A percentile compares a stretch with the other conserved stretches of the same genome.
Conservation (phyloP, 441 rosid genomes). For the Aquilaria agallochum region DNA sequence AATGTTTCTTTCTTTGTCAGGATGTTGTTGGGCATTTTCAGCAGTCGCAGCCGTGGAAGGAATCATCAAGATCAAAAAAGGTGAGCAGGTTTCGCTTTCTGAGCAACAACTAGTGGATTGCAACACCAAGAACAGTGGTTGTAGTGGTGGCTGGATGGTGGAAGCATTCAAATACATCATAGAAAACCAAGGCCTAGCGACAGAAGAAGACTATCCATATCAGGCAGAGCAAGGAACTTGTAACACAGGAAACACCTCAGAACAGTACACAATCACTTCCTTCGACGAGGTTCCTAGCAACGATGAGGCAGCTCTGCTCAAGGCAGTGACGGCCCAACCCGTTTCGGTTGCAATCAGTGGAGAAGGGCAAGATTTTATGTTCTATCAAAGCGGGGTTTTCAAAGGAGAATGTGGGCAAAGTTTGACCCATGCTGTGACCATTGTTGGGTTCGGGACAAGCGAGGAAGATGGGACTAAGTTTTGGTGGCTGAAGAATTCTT, state of each 20-base stretch:
- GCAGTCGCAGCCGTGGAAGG: constrained; percentile 36
- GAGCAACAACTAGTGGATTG: constrained; percentile 44
- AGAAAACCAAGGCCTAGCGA: constrained; percentile 4
- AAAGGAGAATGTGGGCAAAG: constrained; percentile 17
- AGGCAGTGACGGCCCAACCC: constrained; percentile 28
- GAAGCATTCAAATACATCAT: constrained; percentile 18
- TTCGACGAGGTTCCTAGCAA: constrained; percentile 24
- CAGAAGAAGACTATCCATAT: neutral
- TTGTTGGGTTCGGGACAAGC: constrained; percentile 34
- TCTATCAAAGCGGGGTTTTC: constrained; percentile 25
- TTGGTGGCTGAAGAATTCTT: constrained; percentile 41
- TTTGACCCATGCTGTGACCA: constrained; percentile 22
- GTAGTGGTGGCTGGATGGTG: constrained; percentile 19
- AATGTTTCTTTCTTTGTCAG: constrained; percentile 9
- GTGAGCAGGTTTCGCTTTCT: constrained; percentile 32
- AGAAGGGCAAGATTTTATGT: constrained; percentile 10
- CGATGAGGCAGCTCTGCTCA: constrained; percentile 28
- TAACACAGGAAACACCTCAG: neutral
- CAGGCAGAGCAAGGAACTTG: neutral
- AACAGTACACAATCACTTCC: constrained; percentile 13
- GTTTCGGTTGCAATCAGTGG: constrained; percentile 26
- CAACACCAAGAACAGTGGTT: constrained; percentile 21
- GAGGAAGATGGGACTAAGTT: constrained; percentile 22
- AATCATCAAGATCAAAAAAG: constrained; percentile 27
- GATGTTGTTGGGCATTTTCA: constrained; percentile 45